Conservation (phyloP, 225 moss, liverwort and hornwort species). For the Polytrichum formosum region DNA sequence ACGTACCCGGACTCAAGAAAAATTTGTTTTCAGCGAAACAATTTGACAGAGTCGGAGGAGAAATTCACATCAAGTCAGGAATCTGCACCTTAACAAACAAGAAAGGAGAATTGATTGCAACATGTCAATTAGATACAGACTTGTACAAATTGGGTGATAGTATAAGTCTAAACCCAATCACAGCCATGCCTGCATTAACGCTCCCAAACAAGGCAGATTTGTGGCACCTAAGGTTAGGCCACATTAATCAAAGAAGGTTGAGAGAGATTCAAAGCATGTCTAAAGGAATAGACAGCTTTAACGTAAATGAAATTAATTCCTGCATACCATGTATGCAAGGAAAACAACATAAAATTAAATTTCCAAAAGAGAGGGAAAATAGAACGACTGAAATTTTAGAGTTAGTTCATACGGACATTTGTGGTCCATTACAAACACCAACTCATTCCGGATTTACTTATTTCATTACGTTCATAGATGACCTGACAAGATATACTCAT, state of each 20-base stretch:
- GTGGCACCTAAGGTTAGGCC: conserved; percentile 1
- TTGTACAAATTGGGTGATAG: conserved; percentile 5
- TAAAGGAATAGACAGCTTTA: not conserved
- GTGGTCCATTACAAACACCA: not conserved
- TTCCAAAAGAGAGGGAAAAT: conserved; percentile 2
- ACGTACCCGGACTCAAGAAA: not conserved
- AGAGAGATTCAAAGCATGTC: not conserved
- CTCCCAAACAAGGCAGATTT: not conserved
- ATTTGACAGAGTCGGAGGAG: conserved; percentile 4
- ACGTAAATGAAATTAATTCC: not conserved
- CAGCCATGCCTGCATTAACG: not conserved
- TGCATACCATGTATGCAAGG: conserved; percentile 5
- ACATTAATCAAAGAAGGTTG: not conserved
- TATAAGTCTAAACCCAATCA: not conserved
- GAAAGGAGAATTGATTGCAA: not conserved
- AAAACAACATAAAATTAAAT: conserved; percentile 9
- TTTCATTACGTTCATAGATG: conserved; percentile 12
- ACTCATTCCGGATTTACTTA: conserved; percentile 1
- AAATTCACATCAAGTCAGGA: not conserved
- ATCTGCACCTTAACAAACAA: not conserved
- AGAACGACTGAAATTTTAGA: not conserved
- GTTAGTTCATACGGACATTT: conserved; percentile 1
- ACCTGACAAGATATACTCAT: not conserved
- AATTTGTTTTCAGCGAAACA: conserved; percentile 10
- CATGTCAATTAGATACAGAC: not conserved